phyloP scores from a whole-genome alignment of 768 basidiomycete species.

The Hypsizygus marmoreus region DNA sequence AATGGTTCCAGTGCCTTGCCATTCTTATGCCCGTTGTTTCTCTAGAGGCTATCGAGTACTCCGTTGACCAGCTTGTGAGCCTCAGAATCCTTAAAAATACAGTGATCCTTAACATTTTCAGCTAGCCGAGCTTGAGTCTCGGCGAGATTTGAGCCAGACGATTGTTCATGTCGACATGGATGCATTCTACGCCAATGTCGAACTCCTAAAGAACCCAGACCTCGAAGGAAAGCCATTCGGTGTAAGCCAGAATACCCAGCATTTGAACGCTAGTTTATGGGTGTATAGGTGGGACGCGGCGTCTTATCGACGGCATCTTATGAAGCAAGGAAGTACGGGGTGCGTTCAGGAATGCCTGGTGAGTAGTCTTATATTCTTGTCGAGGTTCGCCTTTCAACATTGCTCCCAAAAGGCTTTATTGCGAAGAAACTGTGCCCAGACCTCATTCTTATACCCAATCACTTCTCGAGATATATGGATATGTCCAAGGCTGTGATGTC shows the following conservation, averaged over 20 bases:
- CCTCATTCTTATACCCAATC: conserved; percentile 65
- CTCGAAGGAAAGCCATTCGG: conserved; percentile 76
- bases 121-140: conserved; percentile 72
- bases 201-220: conserved; percentile 63
- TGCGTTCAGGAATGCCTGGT: conserved; percentile 97
- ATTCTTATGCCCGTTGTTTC: too few relatives aligned
- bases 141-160: conserved; percentile 76
- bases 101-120: conserved; percentile 22
- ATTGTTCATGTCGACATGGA: conserved; percentile 98
- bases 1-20: too few relatives aligned
- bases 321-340: conserved; percentile 87
- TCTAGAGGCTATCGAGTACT: conserved; percentile 61
- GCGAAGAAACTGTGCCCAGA: conserved; percentile 94
- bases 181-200: conserved; percentile 86
- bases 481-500: conserved; percentile 77
- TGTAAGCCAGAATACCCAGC: conserved; percentile 38
- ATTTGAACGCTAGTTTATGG: conserved; percentile 15
- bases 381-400: neutral
- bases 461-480: conserved; percentile 64
- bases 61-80: conserved; percentile 72
- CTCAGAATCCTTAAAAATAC: neutral
- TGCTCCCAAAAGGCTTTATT: conserved; percentile 66
- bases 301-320: conserved; percentile 91
- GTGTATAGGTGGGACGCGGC: conserved; percentile 70
- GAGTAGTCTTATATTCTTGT: conserved; percentile 16